Evolutionary conservation across 192 early-diverging fungal species (phyloP).

Genomic region (Coemansia sp.): DNA sequence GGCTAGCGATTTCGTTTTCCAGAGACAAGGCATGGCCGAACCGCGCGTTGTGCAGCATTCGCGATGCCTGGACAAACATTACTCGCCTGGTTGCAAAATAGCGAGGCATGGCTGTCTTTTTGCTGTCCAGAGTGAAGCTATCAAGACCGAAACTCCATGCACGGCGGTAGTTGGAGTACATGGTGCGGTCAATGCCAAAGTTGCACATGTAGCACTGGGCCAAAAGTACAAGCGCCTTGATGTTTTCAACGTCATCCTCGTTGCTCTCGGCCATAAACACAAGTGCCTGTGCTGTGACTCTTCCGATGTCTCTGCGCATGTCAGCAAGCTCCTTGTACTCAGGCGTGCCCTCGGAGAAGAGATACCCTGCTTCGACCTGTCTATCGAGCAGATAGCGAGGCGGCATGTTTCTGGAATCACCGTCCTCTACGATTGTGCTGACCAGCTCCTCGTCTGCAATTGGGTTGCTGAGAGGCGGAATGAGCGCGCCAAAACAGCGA

Average conservation of each 20-base stretch:
- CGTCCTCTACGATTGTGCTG: slow-evolving; percentile 23
- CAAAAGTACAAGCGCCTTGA: slow-evolving; percentile 67
- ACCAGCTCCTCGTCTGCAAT: slow-evolving; percentile 12
- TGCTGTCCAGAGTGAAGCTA: slow-evolving; percentile 33
- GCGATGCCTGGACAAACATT: slow-evolving; percentile 23
- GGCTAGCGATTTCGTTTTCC: slow-evolving; percentile 15
- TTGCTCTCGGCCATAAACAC: slow-evolving; percentile 38
- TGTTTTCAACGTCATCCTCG: slow-evolving; percentile 78
- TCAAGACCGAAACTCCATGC: slow-evolving; percentile 39
- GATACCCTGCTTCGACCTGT: slow-evolving; percentile 64
- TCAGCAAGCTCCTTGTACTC: slow-evolving; percentile 48
- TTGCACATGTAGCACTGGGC: slow-evolving; percentile 35
- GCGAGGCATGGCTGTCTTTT: slow-evolving; percentile 28
- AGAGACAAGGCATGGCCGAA: slow-evolving; percentile 24
- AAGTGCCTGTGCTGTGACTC: slow-evolving; percentile 57
- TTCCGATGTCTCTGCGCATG: slow-evolving; percentile 59
- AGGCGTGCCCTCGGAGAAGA: slow-evolving; percentile 62
- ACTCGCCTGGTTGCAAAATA: slow-evolving; percentile 27
- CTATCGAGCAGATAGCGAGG: slow-evolving; percentile 28
- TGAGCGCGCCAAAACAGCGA: slow-evolving; percentile 26
- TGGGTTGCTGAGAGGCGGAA: slow-evolving; percentile 27
- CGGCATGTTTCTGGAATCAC: slow-evolving; percentile 29
- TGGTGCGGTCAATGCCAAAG: slow-evolving; percentile 30
- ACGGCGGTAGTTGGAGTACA: slow-evolving; percentile 23
- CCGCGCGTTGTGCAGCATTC: slow-evolving; percentile 47